A percentile compares a stretch with the other conserved stretches of the same genome.
Conservation (phyloP, 371 early-diverging fungal genomes). For the Circinella minor region DNA sequence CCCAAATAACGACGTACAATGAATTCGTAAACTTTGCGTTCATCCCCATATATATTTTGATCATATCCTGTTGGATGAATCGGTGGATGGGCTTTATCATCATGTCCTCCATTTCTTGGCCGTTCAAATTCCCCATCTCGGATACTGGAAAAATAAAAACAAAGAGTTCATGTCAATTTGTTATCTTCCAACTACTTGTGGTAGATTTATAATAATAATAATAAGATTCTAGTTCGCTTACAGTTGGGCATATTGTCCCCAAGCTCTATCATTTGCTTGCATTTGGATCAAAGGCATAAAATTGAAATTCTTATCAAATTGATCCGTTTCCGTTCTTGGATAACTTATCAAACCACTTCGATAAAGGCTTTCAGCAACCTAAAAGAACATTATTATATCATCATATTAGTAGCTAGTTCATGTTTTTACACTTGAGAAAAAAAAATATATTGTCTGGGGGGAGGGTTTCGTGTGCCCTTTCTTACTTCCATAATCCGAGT, state of each 20-base stretch:
- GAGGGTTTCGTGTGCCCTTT: neutral
- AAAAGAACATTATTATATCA: constrained; percentile 6
- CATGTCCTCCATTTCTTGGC: constrained; percentile 91
- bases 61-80: constrained; percentile 95
- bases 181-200: too few species aligned
- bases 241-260: constrained; percentile 74
- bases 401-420: too few species aligned
- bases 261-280: constrained; percentile 63
- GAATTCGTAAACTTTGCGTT: constrained; percentile 89
- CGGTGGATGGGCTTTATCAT: constrained; percentile 99
- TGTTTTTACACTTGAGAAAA: neutral
- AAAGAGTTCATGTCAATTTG: too few species aligned
- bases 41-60: constrained; percentile 69
- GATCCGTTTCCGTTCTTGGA: constrained; percentile 99
- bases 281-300: constrained; percentile 69
- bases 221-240: constrained; percentile 27
- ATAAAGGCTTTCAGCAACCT: constrained; percentile 89
- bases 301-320: constrained; percentile 83
- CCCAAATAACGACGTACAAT: constrained; percentile 94
- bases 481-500: constrained; percentile 84
- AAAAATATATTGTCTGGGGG: neutral
- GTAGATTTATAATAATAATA: too few species aligned
- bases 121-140: constrained; percentile 73
- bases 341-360: constrained; percentile 94
- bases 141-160: constrained; percentile 48